Evolutionary conservation across 441 rosid species (phyloP).

Genomic region (Corymbia calophylla): DNA sequence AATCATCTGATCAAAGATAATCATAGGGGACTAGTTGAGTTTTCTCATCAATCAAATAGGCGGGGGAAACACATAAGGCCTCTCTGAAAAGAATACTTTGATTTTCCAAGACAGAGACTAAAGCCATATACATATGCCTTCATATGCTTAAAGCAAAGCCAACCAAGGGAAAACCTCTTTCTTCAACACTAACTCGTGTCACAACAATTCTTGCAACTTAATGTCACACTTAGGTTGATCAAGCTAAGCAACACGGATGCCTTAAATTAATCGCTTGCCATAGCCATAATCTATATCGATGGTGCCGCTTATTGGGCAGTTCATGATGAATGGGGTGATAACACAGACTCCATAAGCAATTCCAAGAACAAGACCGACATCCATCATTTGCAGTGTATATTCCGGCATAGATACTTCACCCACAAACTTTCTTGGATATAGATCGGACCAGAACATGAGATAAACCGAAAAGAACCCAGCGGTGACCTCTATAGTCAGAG

Average conservation of each 20-base stretch:
- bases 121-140: not conserved
- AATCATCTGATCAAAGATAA: not conserved
- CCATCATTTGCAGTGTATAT: not conserved
- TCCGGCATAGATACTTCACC: not conserved
- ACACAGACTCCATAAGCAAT: not conserved
- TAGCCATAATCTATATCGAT: not conserved
- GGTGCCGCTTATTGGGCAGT: not conserved
- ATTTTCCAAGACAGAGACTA: not conserved
- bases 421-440: not conserved
- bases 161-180: not conserved
- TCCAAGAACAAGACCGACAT: not conserved
- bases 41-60: not conserved
- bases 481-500: not conserved
- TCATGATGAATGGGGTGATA: not conserved
- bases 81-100: not conserved
- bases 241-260: not conserved
- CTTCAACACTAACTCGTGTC: not conserved
- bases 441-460: not conserved
- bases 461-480: not conserved
- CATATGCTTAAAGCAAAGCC: not conserved
- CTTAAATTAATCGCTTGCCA: not conserved
- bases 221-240: not conserved
- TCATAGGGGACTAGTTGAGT: not conserved
- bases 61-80: not conserved
- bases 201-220: not conserved